Conservation (phyloP, 2,329 filamentous ascomycete genomes). For the Ophiostoma ips region DNA sequence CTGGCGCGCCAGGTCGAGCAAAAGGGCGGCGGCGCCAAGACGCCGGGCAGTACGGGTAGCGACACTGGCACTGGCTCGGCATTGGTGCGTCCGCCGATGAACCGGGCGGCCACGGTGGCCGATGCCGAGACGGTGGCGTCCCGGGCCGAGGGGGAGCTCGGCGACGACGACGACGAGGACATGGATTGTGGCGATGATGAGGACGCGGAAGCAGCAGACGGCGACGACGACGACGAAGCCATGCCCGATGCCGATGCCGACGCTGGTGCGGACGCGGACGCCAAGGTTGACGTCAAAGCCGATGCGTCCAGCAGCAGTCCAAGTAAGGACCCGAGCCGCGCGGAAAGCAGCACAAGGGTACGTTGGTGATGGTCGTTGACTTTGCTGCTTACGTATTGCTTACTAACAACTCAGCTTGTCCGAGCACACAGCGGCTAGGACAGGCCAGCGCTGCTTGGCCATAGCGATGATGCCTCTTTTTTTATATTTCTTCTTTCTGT, state of each 20-base stretch:
- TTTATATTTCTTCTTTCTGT: not conserved
- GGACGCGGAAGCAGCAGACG: too few relatives aligned
- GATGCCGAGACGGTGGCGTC: slow-evolving; percentile 6
- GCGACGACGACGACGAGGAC: too few relatives aligned
- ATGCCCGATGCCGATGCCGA: slow-evolving; percentile 1
- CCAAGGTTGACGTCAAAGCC: too few relatives aligned
- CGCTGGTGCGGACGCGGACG: not conserved
- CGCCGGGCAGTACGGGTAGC: too few relatives aligned
- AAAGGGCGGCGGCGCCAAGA: slow-evolving; percentile 13
- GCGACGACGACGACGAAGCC: too few relatives aligned
- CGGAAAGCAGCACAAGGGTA: not conserved
- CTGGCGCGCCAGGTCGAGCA: slow-evolving; percentile 26
- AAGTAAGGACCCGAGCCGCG: slow-evolving; percentile 2
- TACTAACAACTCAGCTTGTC: slow-evolving; percentile 7
- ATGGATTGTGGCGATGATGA: too few relatives aligned
- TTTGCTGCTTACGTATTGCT: not conserved
- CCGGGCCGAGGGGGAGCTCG: too few relatives aligned
- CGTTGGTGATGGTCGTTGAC: not conserved
- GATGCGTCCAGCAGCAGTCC: too few relatives aligned
- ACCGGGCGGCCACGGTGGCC: slow-evolving; percentile 7
- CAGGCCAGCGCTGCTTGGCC: not conserved
- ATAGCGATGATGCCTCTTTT: not conserved
- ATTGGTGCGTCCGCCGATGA: slow-evolving; percentile 6
- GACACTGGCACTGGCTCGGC: too few relatives aligned
- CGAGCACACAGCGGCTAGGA: slow-evolving; percentile 10